phyloP scores from a whole-genome alignment of 305 asterid genomes.

The Plantago lanceolata region DNA sequence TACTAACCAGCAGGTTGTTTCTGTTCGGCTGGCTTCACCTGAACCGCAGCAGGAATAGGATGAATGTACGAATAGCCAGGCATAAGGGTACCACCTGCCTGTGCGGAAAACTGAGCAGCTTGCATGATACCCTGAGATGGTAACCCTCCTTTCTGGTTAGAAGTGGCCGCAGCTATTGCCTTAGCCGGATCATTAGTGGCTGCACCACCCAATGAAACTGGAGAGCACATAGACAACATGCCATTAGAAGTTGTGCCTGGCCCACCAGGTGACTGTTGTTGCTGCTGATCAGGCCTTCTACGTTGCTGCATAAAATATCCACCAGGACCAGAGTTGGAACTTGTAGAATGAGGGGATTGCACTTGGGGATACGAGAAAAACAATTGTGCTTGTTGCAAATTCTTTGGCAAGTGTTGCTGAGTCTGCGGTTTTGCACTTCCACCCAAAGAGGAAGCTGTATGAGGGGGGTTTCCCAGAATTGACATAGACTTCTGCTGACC shows the following conservation, averaged over 20 bases:
- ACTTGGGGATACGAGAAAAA: slow-evolving; percentile 64
- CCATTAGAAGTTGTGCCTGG: slow-evolving; percentile 40
- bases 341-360: slow-evolving; percentile 43
- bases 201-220: slow-evolving; percentile 38
- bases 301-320: slow-evolving; percentile 59
- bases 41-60: slow-evolving; percentile 62
- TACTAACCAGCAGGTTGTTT: slow-evolving; percentile 80
- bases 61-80: slow-evolving; percentile 73
- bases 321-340: slow-evolving; percentile 37
- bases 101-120: slow-evolving; percentile 53
- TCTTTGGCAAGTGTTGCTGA: slow-evolving; percentile 45
- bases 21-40: slow-evolving; percentile 76
- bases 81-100: slow-evolving; percentile 22
- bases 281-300: slow-evolving; percentile 60
- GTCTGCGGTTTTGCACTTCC: slow-evolving; percentile 40
- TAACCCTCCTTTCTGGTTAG: slow-evolving; percentile 52
- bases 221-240: slow-evolving; percentile 43
- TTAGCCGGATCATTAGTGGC: slow-evolving; percentile 81
- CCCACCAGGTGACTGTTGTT: slow-evolving; percentile 41
- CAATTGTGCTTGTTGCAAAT: slow-evolving; percentile 55
- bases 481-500: slow-evolving; percentile 82
- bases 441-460: slow-evolving; percentile 37
- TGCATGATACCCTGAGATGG: slow-evolving; percentile 51
- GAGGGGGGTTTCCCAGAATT: slow-evolving; percentile 71
- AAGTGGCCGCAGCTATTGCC: slow-evolving; percentile 82